Percentiles rank a stretch among this genome's conserved stretches.
Evolutionary conservation across 2,329 filamentous ascomycete species (phyloP).

Genomic region (Trichophyton mentagrophytes): DNA sequence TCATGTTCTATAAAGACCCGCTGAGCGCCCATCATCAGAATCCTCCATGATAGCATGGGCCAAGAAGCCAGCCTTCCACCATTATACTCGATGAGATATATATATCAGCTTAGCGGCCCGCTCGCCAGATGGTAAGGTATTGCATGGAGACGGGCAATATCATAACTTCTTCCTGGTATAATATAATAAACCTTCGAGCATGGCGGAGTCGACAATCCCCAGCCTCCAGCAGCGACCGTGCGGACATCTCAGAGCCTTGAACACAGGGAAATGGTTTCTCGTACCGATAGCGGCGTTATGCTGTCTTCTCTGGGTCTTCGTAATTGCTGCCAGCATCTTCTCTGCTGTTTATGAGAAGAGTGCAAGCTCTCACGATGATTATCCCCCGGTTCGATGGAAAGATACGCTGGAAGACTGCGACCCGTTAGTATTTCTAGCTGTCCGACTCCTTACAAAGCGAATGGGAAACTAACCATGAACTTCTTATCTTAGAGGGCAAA

Average conservation of each 20-base stretch:
- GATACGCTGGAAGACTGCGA: neutral
- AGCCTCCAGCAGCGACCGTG: neutral
- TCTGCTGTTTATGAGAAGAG: neutral
- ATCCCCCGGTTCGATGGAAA: neutral
- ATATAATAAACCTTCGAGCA: neutral
- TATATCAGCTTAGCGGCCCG: neutral
- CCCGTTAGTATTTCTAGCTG: neutral
- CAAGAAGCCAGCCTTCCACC: neutral
- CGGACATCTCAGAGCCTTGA: neutral
- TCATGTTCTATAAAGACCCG: neutral
- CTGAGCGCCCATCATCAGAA: neutral
- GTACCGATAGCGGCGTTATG: slow-evolving; percentile 3
- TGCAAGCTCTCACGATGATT: neutral
- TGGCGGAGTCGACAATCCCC: neutral
- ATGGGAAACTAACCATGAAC: too few relatives aligned
- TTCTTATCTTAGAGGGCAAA: neutral
- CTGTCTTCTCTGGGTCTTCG: slow-evolving; percentile 1
- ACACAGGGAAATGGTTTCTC: neutral
- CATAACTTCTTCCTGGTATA: neutral
- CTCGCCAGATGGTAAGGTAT: neutral
- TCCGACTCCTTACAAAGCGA: neutral
- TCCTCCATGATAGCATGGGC: neutral
- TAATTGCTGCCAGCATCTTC: slow-evolving; percentile 1
- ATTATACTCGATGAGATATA: neutral
- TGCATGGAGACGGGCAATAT: neutral